Evolutionary conservation across 2,329 filamentous ascomycete species (phyloP), one percentile per base, ranked within the genome.

Genomic region (Hortaea werneckii): DNA sequence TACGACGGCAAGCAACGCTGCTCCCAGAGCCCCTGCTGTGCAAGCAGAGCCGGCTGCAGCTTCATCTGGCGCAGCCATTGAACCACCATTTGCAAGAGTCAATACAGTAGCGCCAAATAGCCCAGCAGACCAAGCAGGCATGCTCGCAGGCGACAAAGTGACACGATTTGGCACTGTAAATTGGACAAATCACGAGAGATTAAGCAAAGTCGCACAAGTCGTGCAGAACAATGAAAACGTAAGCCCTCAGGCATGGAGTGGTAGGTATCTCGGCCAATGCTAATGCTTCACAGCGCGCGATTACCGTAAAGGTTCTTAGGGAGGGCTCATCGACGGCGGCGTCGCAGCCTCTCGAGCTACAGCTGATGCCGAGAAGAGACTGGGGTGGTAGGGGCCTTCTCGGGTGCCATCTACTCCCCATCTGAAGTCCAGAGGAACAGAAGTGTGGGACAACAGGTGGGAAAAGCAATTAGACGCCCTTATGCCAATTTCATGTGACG

Each of bases 361-460:
- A 78, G 52, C 68, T 98, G 52, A 86, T 74, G 41, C 90, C 90
- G 44, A 77, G 79, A 56, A 78, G 79, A 39, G 75, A 89, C 61
- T 98, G 92, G 90, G 90, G 90, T 54, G 92, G 92, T 29, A 76
- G 87, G 65, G 92, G 90, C 9, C 70, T 94, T 64, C 70, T 98
- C 58, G 90, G 90, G 45, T 98, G 90, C 65, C 89, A 95, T 69
- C 78, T 96, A 52, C 68, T 95, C 54, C 87, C 87, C 27, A 55
- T 94, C 46, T 94, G 71, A 76, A 41, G 20, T 39, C 7, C 30
- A 34, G 30, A n/a, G n/a, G n/a, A n/a, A n/a, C n/a, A n/a, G n/a
- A n/a, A n/a, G n/a, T n/a, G n/a, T n/a, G n/a, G n/a, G n/a, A n/a
- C n/a, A n/a, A n/a, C n/a, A n/a, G n/a, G n/a, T n/a, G n/a, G n/a